A percentile compares a stretch with the other conserved stretches of the same genome.
These are phyloP conservation scores for Globisporangium barbulae DNA, from an alignment of 352 stramenopile genomes.

Conservation along the genomic window DNA sequence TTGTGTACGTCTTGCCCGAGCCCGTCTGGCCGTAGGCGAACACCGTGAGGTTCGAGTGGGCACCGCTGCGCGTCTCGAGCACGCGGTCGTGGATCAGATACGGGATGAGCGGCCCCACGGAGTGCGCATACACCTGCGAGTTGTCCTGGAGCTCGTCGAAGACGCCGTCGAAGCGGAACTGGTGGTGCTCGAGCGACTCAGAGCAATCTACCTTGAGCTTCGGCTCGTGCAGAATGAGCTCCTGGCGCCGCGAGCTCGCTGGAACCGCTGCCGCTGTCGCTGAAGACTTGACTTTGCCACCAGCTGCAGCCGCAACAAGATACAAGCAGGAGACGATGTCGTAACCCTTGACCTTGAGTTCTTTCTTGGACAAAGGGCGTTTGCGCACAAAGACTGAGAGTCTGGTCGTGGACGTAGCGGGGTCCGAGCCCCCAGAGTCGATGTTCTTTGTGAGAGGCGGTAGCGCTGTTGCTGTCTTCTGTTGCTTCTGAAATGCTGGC, in stretches of 20 bases:
- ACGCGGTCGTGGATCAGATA: conserved; percentile 31
- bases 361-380: conserved; percentile 13
- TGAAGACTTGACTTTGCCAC: not conserved
- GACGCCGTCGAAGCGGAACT: conserved; percentile 74
- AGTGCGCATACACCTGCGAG: conserved; percentile 86
- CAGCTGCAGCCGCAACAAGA: not conserved
- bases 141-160: conserved; percentile 93
- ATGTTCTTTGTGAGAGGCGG: not conserved
- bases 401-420: not conserved
- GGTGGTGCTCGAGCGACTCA: conserved; percentile 64
- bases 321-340: conserved; percentile 16
- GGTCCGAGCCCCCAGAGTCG: not conserved
- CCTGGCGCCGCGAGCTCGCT: conserved; percentile 18
- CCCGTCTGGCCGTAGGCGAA: conserved; percentile 95
- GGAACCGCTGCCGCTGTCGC: not conserved
- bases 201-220: conserved; percentile 73
- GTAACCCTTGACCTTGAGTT: conserved; percentile 19
- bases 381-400: conserved; percentile 18
- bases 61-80: conserved; percentile 6
- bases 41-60: conserved; percentile 14
- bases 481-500: conserved; percentile 19
- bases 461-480: conserved; percentile 1
- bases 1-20: conserved; percentile 93
- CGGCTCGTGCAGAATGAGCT: conserved; percentile 70
- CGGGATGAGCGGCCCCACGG: conserved; percentile 54